Base-by-base conservation (phyloP, 1,284 basidiomycete genomes). In the Austroboletus novae-zelandiae region DNA sequence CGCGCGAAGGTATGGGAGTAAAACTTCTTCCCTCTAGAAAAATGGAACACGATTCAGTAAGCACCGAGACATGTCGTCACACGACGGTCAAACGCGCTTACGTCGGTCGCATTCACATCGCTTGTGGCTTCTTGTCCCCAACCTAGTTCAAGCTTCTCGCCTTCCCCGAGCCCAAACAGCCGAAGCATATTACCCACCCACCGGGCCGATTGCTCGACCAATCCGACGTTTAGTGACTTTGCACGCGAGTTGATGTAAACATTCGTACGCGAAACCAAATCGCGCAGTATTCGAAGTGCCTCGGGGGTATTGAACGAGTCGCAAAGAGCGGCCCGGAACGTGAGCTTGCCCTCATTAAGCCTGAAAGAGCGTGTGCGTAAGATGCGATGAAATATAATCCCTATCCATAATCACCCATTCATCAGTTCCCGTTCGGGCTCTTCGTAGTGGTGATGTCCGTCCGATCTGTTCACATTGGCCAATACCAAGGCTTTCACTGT, bases 281-380 rank as follows among this genome's bases (percentile, higher is more conserved):
- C 89, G 13, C 91, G 79, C 13, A 99, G 72, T 48, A 84, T 74
- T 57, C 82, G 79, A 40, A 99, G 72, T 0, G 94, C 96, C 14
- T 75, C 77, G 1, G 94, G 92, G 0, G 96, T 99, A 71, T 99
- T 96, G 78, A 99, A 98, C 1, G 94, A 98, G 70, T 99, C 96
- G 72, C 91, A 97, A 50, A 99, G 84, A 0, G 95, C 91, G n/a
- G 74, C 76, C 47, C 93, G 86, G 80, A 99, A 97, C 3, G 80
- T 76, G 39, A 79, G 62, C 70, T 96, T 95, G 34, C 86, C 83
- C 45, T 83, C 75, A 58, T 89, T 78, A 39, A 97, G 77, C 57
- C 90, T 93, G 57, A 40, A 54, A 48, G 32, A 40, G 43, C 17
- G 31, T 27, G 44, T 43, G 36, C 35, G 27, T 62, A 32, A 55